phyloP scores from a whole-genome alignment of 2,329 filamentous ascomycete species.

The Pseudopyrenochaeta lycopersici region DNA sequence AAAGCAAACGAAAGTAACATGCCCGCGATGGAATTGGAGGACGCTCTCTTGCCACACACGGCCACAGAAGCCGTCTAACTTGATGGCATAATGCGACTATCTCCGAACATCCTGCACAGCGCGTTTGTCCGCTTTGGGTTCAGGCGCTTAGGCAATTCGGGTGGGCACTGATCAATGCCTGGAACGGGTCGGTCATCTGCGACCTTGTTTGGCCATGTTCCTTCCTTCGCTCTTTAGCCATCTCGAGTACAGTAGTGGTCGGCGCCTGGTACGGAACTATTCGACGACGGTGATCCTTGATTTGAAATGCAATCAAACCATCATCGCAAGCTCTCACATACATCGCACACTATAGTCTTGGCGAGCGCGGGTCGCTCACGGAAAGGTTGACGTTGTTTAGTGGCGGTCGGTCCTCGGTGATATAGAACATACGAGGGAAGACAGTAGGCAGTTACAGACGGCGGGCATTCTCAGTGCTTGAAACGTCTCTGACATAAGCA shows the following conservation, averaged over 20 bases:
- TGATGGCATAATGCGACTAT: too few relatives aligned
- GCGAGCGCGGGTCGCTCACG: conserved; percentile 6
- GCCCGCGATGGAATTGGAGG: too few relatives aligned
- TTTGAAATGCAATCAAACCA: conserved; percentile 22
- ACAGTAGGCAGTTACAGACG: conserved; percentile 6
- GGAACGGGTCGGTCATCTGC: conserved; percentile 5
- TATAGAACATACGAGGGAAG: conserved; percentile 6
- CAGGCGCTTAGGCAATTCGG: conserved; percentile 8
- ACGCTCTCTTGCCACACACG: too few relatives aligned
- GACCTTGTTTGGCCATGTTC: conserved; percentile 31
- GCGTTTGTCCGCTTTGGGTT: conserved; percentile 9
- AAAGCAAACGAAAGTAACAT: too few relatives aligned
- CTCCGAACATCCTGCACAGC: background rate
- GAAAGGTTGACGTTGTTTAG: conserved; percentile 3
- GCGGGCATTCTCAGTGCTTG: conserved; percentile 4
- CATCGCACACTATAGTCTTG: conserved; percentile 9
- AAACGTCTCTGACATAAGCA: conserved; percentile 8
- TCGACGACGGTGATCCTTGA: conserved; percentile 13
- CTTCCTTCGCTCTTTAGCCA: conserved; percentile 23
- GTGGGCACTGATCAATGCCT: too few relatives aligned
- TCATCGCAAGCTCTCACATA: conserved; percentile 9
- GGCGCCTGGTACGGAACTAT: conserved; percentile 6
- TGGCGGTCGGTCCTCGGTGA: conserved; percentile 21
- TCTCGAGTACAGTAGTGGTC: conserved; percentile 14
- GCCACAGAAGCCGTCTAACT: too few relatives aligned